phyloP scores from a whole-genome alignment of 805 yeast species.

The Wickerhamomyces strasburgensis region DNA sequence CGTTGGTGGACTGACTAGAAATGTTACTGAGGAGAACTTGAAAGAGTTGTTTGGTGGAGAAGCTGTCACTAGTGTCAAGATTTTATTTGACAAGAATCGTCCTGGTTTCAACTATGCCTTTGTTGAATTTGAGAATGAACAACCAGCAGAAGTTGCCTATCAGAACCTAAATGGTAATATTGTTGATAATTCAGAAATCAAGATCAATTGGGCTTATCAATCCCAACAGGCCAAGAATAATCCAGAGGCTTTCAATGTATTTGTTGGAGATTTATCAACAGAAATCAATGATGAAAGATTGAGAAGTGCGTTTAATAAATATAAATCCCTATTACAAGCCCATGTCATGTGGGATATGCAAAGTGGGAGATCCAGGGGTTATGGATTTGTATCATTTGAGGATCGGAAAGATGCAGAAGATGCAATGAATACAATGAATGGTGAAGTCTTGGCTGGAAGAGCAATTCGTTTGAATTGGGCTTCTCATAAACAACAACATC shows the following conservation, averaged over 20 bases:
- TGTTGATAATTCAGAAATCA: conserved; percentile 50
- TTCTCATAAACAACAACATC: conserved; percentile 52
- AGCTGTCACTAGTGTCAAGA: conserved; percentile 60
- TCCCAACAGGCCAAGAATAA: conserved; percentile 59
- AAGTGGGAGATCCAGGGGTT: conserved; percentile 86
- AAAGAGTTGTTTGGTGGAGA: conserved; percentile 57
- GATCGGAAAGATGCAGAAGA: conserved; percentile 64
- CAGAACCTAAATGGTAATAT: conserved; percentile 54
- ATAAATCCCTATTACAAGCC: conserved; percentile 66
- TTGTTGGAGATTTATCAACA: conserved; percentile 80
- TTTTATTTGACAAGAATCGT: conserved; percentile 70
- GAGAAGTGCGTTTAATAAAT: conserved; percentile 49
- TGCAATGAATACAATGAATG: conserved; percentile 72
- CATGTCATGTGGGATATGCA: conserved; percentile 98
- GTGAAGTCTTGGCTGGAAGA: conserved; percentile 66
- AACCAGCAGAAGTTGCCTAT: conserved; percentile 59
- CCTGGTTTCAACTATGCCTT: conserved; percentile 79
- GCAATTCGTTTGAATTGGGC: conserved; percentile 88
- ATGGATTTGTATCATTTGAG: conserved; percentile 80
- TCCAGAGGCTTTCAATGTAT: conserved; percentile 59
- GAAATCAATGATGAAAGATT: conserved; percentile 79
- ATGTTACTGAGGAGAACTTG: conserved; percentile 59
- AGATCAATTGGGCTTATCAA: conserved; percentile 80
- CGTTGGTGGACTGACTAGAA: conserved; percentile 67
- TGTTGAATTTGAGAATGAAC: conserved; percentile 60